Conservation (phyloP, 2,329 filamentous ascomycete species). For the Proliferodiscus dingleyae region DNA sequence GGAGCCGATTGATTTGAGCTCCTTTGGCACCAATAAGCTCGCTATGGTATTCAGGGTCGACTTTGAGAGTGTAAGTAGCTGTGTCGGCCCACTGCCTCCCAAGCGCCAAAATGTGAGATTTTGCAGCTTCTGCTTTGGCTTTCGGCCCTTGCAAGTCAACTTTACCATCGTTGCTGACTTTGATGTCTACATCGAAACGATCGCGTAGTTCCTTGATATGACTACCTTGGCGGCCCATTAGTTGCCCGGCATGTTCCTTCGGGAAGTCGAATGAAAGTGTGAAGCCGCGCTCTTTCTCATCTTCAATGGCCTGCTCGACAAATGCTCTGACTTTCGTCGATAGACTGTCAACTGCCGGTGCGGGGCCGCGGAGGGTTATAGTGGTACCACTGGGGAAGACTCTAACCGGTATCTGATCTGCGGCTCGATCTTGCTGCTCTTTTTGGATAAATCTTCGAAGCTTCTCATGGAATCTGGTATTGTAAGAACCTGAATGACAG, state of each 20-base stretch:
- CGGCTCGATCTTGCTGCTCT: constrained; percentile 53
- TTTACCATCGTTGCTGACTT: constrained; percentile 88
- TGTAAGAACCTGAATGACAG: constrained; percentile 24
- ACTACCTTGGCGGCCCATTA: constrained; percentile 64
- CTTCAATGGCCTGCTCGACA: constrained; percentile 80
- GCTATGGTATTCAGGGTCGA: constrained; percentile 89
- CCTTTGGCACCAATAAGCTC: constrained; percentile 90
- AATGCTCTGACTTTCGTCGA: constrained; percentile 71
- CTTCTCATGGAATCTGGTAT: constrained; percentile 54
- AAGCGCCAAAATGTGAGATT: constrained; percentile 72
- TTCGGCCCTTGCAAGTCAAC: constrained; percentile 94
- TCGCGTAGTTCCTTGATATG: constrained; percentile 62
- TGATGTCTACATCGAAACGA: constrained; percentile 68
- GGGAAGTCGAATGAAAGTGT: constrained; percentile 87
- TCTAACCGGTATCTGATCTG: constrained; percentile 55
- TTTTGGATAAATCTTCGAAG: constrained; percentile 60
- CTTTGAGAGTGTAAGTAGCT: constrained; percentile 78
- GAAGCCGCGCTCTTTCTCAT: constrained; percentile 90
- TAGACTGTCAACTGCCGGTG: constrained; percentile 66
- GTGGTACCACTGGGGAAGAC: constrained; percentile 55
- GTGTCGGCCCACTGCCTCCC: constrained; percentile 87
- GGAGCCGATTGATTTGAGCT: constrained; percentile 82
- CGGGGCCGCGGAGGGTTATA: constrained; percentile 73
- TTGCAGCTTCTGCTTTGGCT: constrained; percentile 86
- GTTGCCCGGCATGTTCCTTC: constrained; percentile 87